Base-by-base conservation (phyloP, 2,329 filamentous ascomycete species). In the Diplocarpon rosae region DNA sequence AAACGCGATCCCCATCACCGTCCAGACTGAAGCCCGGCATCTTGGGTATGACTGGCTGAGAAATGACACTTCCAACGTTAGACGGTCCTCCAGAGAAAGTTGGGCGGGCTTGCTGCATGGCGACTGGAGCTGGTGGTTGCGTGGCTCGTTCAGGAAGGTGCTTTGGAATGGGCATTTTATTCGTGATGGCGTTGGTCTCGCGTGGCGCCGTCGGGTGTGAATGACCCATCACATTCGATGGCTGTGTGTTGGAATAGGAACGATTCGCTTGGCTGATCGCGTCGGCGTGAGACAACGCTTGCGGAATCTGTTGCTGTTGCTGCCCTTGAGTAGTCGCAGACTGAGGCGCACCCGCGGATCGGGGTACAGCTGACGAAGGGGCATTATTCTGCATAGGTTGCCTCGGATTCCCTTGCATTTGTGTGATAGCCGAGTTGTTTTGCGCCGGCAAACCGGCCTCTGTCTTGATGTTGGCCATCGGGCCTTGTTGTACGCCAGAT, bases 21-120 rank as follows among this genome's bases (percentile, higher is more conserved):
- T 96, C 90, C 47, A 95, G 80, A 45, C 86, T 85, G 63, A 86
- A 94, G 0, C 80, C 78, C 0, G 88, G 86, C 36, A 86, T 78
- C 59, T 88, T 89, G 44, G 80, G 70, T 49, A 96, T 75, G 2
- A 86, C 85, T 0, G 92, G 89, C 59, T 95, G 88, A 41, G 82
- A 81, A 74, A 95, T 85, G 39, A 92, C 81, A 42, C 83, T 83
- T 1, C 83, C 75, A 6, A 80, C 80, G 51, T 84, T 85, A 42
- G 78, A 80, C 14, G 78, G 73, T 16, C 88, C 88, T 39, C 83
- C 83, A 14, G 79, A 80, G 59, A 92, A 75, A 0, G 90, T 94
- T n/a, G 92, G 92, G 7, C 92, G 80, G 10, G 66, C 76, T 60
- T 67, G 76, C 52, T 65, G 77, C 80, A 90, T 81, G 10, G 73